These are phyloP conservation scores for Henckelia pumila DNA, from an alignment of 257 asterid species.

Conservation along the genomic window DNA sequence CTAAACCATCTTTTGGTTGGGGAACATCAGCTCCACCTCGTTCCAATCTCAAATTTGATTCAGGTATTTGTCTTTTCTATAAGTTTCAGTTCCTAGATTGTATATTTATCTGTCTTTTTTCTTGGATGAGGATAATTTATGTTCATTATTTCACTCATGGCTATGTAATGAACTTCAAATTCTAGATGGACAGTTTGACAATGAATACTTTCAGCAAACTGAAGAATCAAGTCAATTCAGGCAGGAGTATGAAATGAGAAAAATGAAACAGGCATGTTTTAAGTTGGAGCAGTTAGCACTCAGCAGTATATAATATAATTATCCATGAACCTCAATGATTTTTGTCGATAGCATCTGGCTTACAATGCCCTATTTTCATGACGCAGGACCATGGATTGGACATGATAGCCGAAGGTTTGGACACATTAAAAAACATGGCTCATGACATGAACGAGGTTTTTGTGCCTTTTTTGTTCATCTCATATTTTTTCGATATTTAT, in stretches of 20 bases:
- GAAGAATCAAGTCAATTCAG: conserved; percentile 86
- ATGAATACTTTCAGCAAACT: conserved; percentile 87
- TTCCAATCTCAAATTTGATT: conserved; percentile 81
- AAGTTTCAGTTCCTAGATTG: conserved; percentile 16
- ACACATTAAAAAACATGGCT: no score
- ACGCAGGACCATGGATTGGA: conserved; percentile 89
- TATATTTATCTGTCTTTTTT: background rate
- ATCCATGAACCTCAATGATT: background rate
- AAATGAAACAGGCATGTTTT: no score
- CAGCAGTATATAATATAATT: conserved; percentile 23
- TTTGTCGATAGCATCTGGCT: background rate
- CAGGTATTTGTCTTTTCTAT: conserved; percentile 48
- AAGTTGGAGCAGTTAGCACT: no score
- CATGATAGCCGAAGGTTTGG: conserved; percentile 88
- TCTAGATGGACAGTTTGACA: conserved; percentile 83
- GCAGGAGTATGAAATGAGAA: no score
- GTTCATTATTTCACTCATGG: conserved; percentile 24
- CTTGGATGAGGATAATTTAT: background rate
- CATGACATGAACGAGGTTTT: conserved; percentile 97
- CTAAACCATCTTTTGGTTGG: conserved; percentile 92
- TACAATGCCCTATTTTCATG: conserved; percentile 18
- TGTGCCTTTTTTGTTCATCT: conserved; percentile 19
- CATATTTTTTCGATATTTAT: no score
- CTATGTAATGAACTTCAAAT: conserved; percentile 26
- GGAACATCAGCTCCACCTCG: conserved; percentile 89